Base-by-base conservation (phyloP, 768 basidiomycete species). In the Vararia minispora region DNA sequence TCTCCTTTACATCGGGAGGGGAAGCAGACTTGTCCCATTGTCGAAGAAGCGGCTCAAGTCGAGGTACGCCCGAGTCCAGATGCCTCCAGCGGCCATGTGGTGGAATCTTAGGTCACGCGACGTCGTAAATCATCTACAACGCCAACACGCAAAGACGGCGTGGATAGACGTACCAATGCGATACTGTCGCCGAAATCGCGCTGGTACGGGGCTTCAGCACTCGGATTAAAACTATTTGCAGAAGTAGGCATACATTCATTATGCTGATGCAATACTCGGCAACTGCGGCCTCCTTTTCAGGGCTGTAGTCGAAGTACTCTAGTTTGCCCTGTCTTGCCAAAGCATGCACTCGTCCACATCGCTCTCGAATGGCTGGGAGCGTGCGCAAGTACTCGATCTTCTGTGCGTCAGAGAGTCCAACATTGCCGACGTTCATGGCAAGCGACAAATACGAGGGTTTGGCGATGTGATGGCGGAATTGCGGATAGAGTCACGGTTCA, bases 61-160 rank as follows among this genome's bases (percentile, higher is more conserved):
- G 80, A 20, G 71, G 61, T 2, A 63, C 54, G 3, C 79, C 79
- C 3, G 77, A 68, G 51, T 89, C 84, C 23, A 92, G 74, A 53
- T 92, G 90, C 23, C 86, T 64, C 91, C 91, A 94, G 17, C 90
- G 74, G 11, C 89, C 83, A 50, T 91, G 88, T 11, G 87, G 84
- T 4, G 79, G 77, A 27, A 90, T 89, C 87, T 89, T 40, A 30
- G 28, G 18, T 35, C 18, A 31, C 18, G 20, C 25, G 22, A 13
- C 7, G 33, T 14, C 16, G 6, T 18, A 23, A 24, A 24, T 8
- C 18, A 27, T 39, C 17, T n/a, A n/a, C n/a, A n/a, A n/a, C 26
- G 10, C 28, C 25, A 9, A 25, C 14, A 37, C 13, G 23, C n/a
- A 29, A 14, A 40, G 22, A 32, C 16, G 17, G 40, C 27, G 29